phyloP scores from a whole-genome alignment of 2,329 filamentous ascomycete genomes.

The Dactylellina cionopaga region DNA sequence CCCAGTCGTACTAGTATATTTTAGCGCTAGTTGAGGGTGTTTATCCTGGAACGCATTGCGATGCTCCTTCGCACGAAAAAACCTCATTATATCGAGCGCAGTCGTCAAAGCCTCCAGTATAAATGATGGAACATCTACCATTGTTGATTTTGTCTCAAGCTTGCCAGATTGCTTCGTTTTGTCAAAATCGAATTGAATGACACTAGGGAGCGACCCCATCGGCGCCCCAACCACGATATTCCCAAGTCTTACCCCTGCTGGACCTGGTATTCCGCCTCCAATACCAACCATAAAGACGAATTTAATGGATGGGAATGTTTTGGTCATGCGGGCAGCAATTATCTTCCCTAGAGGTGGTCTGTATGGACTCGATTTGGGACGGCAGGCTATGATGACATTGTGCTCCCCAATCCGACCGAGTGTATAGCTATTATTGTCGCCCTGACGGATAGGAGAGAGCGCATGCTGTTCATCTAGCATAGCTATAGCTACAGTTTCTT shows the following conservation, averaged over 20 bases:
- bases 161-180: background rate
- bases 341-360: too few relatives aligned
- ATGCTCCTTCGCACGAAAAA: background rate
- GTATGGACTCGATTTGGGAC: constrained; percentile 10
- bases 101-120: background rate
- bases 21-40: background rate
- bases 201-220: background rate
- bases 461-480: background rate
- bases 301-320: background rate
- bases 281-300: constrained; percentile 8
- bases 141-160: background rate
- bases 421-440: constrained; percentile 57
- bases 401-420: constrained; percentile 58
- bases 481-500: background rate
- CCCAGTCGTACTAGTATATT: background rate
- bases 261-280: background rate
- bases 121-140: background rate
- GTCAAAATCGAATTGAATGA: background rate
- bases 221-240: constrained; percentile 7
- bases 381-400: constrained; percentile 58
- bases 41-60: background rate
- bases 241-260: background rate
- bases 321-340: background rate
- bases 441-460: background rate
- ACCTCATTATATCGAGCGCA: background rate